Evolutionary conservation across 352 stramenopile species (phyloP), one percentile per base, ranked within the genome.

Genomic region (Phytopythium delawarense): DNA sequence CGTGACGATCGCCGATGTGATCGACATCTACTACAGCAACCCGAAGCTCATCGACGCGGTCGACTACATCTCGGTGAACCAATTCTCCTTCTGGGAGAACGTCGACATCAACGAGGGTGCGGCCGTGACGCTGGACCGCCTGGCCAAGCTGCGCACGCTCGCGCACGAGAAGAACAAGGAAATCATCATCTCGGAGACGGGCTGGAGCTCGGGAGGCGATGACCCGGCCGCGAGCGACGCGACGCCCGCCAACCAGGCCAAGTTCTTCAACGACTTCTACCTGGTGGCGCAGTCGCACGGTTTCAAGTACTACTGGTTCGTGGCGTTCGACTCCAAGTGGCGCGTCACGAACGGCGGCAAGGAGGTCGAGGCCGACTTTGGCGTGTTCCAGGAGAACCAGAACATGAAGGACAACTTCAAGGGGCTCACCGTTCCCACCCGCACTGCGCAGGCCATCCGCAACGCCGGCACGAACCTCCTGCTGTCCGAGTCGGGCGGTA

Each of bases 11-110:
- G 78, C 84, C 16, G 82, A 94, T 59, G 71, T 87, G 25, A 76
- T 91, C 23, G 79, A 91, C 65, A 72, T 79, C 28, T 94, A 90
- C 71, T 74, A 85, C 52, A 58, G 62, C n/a, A 82, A 92, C 57
- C 75, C 62, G 32, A 30, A 79, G 45, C 63, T 94, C 2, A 58
- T 91, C 28, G 66, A 88, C 21, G 80, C 77, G 0, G 80, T 90
- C 3, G 84, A 94, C 58, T 79, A 80, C 57, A 62, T 91, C 21
- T 85, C 76, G 21, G 73, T 89, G 40, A 94, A 92, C 72, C 78
- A 94, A 66, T 94, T 94, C 56, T 83, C 80, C 15, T 88, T 88
- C 66, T 94, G 84, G 84, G 82, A 91, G 49, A 53, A 60, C 7
- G 60, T 57, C 7, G 70, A 87, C 45, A 61, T 82, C 16, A 79